Evolutionary conservation across 129 eudicot genomes (phyloP).

Genomic region (Saussurea involucrata): DNA sequence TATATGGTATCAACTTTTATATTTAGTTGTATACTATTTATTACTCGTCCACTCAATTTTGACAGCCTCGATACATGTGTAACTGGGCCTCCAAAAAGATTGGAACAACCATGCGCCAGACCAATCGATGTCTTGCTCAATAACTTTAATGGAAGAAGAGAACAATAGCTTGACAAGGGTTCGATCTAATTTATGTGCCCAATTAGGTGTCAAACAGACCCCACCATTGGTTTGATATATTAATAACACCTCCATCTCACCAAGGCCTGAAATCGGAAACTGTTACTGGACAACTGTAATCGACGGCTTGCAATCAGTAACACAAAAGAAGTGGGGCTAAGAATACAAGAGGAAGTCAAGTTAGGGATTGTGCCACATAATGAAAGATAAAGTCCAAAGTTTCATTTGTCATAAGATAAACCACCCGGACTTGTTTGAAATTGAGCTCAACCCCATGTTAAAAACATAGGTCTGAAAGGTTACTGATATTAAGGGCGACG

Average conservation of each 20-base stretch:
- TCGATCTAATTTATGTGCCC: background rate
- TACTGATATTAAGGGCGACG: background rate
- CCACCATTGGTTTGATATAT: background rate
- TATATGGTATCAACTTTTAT: background rate
- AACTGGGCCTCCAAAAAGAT: background rate
- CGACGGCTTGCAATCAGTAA: background rate
- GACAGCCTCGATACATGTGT: background rate
- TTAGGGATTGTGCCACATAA: background rate
- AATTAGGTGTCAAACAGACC: background rate
- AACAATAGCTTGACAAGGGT: background rate
- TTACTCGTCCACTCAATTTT: background rate
- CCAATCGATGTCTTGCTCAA: background rate
- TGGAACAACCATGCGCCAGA: background rate
- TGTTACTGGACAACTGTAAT: background rate
- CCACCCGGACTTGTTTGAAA: background rate
- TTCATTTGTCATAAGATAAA: background rate
- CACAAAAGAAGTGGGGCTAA: background rate
- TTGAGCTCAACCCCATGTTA: background rate
- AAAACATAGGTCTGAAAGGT: background rate
- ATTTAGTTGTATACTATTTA: background rate
- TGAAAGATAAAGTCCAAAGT: background rate
- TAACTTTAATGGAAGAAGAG: background rate
- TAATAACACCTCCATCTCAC: background rate
- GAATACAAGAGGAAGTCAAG: background rate
- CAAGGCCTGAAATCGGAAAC: background rate